Base-by-base conservation (phyloP, 2,329 filamentous ascomycete genomes). In the Dryadomyces quercus-mongolicae region DNA sequence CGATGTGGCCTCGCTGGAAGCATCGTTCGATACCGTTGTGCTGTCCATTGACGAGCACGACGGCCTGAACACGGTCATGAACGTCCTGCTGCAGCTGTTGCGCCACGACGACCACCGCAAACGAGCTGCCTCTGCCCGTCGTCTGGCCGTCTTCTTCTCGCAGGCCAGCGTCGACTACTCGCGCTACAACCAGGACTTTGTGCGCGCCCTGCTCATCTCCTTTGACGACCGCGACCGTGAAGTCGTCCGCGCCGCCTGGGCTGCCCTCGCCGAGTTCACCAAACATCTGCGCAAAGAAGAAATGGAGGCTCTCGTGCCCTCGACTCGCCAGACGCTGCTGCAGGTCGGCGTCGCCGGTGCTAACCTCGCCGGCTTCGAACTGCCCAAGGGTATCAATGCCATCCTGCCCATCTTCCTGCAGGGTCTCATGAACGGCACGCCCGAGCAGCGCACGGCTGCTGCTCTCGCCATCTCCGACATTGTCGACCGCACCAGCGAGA, bases 311-410 rank as follows among this genome's bases (percentile, higher is more conserved):
- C 77, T 98, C 48, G 90, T 95, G 18, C 74, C 82, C 53, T 93
- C 92, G 0, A 95, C 92, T 2, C 78, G 92, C 56, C 87, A 94
- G 68, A 85, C 88, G 1, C 76, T 98, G 54, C 84, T 88, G 60
- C 88, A 92, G 63, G 87, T 97, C 49, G 93, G 94, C 62, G 88
- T 95, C 47, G 74, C 90, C 45, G 93, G 93, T 31, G 79, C 84
- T 44, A 85, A 91, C 63, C 75, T 98, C 49, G 82, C 90, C 43
- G 94, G 93, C 40, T 98, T 98, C 72, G 78, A 82, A 62, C 74
- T 97, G 55, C 93, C 92, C 1, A 98, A 97, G 79, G 94, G 94
- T 58, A 95, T 98, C 75, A 95, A 90, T 65, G 91, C 93, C 58
- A 85, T 98, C 60, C 72, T 98, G 57, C 93, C 94, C 2, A 97